phyloP scores from a whole-genome alignment of 2,329 filamentous ascomycete genomes.

The Sordariomycetes sp. region DNA sequence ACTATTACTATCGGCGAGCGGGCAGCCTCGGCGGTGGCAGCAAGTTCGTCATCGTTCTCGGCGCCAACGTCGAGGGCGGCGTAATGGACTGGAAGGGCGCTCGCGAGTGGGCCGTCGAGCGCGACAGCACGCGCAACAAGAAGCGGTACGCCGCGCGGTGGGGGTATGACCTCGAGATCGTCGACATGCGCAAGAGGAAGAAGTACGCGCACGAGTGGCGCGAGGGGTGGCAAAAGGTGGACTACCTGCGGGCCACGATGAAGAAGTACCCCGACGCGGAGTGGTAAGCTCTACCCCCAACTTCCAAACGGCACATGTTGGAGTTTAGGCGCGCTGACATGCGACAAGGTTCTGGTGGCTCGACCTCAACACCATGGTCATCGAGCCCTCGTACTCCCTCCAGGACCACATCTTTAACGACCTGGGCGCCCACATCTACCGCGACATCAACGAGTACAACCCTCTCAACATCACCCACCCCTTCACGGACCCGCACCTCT shows the following conservation, averaged over 20 bases:
- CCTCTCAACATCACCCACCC: constrained; percentile 89
- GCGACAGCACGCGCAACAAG: constrained; percentile 94
- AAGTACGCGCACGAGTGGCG: constrained; percentile 98
- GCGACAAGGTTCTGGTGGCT: constrained; percentile 89
- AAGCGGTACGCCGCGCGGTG: constrained; percentile 72
- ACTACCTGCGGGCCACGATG: constrained; percentile 78
- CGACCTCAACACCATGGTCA: constrained; percentile 93
- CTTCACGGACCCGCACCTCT: constrained; percentile 59
- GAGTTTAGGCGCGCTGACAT: background rate
- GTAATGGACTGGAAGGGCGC: constrained; percentile 99
- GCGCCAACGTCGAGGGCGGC: constrained; percentile 86
- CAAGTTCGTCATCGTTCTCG: constrained; percentile 87
- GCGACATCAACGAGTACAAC: constrained; percentile 94
- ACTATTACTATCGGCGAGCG: constrained; percentile 55
- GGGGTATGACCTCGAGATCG: constrained; percentile 93
- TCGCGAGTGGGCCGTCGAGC: constrained; percentile 93
- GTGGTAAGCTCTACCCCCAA: constrained; percentile 52
- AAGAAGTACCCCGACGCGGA: constrained; percentile 91
- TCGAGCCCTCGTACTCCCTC: constrained; percentile 86
- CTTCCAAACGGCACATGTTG: background rate
- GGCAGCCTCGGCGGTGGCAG: constrained; percentile 67
- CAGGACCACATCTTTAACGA: constrained; percentile 83
- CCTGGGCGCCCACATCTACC: constrained; percentile 63
- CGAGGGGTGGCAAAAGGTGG: constrained; percentile 98
- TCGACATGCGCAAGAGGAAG: constrained; percentile 98